Percentiles rank a stretch among this genome's conserved stretches.
Conservation (phyloP, 106 monocot species). For the Apostasia ramifera region DNA sequence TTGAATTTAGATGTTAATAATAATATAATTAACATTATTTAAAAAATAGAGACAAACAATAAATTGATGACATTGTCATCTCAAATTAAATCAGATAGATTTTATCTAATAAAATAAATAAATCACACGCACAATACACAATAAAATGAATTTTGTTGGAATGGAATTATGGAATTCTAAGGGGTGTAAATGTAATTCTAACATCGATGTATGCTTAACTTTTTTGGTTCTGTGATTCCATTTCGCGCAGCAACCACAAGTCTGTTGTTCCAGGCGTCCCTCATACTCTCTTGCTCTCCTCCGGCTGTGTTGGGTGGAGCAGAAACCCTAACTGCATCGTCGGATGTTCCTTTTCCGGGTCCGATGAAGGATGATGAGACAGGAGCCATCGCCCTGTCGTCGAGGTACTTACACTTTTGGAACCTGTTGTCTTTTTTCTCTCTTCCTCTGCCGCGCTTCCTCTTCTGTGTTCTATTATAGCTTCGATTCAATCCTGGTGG, state of each 20-base stretch:
- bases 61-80: no score
- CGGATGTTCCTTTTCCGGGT: background rate
- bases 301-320: background rate
- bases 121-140: no score
- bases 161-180: background rate
- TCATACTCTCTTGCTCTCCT: background rate
- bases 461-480: background rate
- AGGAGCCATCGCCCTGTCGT: background rate
- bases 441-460: background rate
- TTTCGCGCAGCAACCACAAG: background rate
- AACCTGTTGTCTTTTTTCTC: background rate
- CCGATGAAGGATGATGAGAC: conserved; percentile 2
- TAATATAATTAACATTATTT: no score
- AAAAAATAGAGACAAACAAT: no score
- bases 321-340: background rate
- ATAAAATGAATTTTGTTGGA: no score
- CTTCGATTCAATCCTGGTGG: background rate
- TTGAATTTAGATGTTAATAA: no score
- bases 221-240: conserved; percentile 1
- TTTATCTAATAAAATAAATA: no score
- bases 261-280: background rate
- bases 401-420: background rate
- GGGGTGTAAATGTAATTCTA: conserved; percentile 1
- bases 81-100: no score
- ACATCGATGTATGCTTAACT: background rate